Conservation (phyloP, 2,329 filamentous ascomycete genomes). For the Penicillium sp. region DNA sequence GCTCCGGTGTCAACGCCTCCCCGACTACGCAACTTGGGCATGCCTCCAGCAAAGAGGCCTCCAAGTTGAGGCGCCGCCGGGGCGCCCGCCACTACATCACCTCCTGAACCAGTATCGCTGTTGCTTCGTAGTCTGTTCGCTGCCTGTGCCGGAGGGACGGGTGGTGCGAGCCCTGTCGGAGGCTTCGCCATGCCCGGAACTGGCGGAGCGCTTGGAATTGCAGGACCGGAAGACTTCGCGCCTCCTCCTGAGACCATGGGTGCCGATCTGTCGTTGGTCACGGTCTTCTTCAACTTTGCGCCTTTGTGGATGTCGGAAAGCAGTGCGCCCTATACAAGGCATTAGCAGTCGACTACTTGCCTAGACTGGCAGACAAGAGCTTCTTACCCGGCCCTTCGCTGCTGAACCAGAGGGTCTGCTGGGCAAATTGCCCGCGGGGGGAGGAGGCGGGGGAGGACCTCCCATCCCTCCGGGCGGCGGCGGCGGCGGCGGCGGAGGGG, state of each 20-base stretch:
- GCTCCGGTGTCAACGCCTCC: slow-evolving; percentile 71
- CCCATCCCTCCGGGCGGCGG: slow-evolving; percentile 52
- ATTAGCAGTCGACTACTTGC: too few relatives aligned
- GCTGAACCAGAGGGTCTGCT: slow-evolving; percentile 51
- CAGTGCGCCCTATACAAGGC: slow-evolving; percentile 69
- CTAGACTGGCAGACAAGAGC: too few relatives aligned
- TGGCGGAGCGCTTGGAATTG: slow-evolving; percentile 68
- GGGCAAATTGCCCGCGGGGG: slow-evolving; percentile 43
- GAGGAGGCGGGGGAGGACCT: slow-evolving; percentile 58
- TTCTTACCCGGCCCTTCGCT: slow-evolving; percentile 46
- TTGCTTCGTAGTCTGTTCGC: slow-evolving; percentile 67
- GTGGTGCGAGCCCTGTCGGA: slow-evolving; percentile 25
- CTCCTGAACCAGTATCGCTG: slow-evolving; percentile 54
- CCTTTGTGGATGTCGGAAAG: slow-evolving; percentile 83
- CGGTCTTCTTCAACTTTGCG: slow-evolving; percentile 67
- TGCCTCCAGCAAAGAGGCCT: slow-evolving; percentile 84
- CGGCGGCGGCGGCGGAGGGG: slow-evolving; percentile 58
- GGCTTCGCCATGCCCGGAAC: slow-evolving; percentile 49
- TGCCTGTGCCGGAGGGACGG: slow-evolving; percentile 45
- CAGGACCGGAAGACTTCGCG: slow-evolving; percentile 51
- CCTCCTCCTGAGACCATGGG: slow-evolving; percentile 53
- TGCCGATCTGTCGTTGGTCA: slow-evolving; percentile 86
- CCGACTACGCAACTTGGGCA: slow-evolving; percentile 88
- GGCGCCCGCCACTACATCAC: slow-evolving; percentile 34
- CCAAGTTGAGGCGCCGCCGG: slow-evolving; percentile 64